Base-by-base conservation (phyloP, 208 protist genomes). In the Acanthamoeba lenticulata region DNA sequence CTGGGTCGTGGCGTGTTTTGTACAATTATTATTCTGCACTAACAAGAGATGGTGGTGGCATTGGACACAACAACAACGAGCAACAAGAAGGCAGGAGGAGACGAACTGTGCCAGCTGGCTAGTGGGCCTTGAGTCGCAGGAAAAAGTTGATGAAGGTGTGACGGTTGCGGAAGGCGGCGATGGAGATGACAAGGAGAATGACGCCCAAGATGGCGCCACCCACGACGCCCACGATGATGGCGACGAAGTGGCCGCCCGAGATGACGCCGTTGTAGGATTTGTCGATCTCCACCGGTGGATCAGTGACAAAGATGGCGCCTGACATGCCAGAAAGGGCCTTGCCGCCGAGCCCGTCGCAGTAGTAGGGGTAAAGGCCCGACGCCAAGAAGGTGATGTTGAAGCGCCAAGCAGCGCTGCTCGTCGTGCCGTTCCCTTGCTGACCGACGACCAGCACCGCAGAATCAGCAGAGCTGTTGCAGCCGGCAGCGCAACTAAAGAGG, bases 191-290 rank as follows among this genome's bases (percentile, higher is more conserved):
- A n/a, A 74, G 65, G 9, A 74, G 36, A 29, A 74, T 40, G n/a
- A 74, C 36, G n/a, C 65, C 65, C 24, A 74, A 29, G 6, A 74
- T 21, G 13, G 65, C 29, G 15, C 65, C 65, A 21, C 65, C 65
- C 4, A 74, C 65, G 11, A 74, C 65, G 36, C 65, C 65, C 65
- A 74, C 65, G 65, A 74, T 74, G 65, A 74, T 74, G 65, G 65
- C 65, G 11, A 74, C 65, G 19, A 74, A 74, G 65, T 1, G 17
- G n/a, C 65, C 65, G 9, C 65, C 65, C n/a, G 65, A 74, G 65
- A 74, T 74, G 65, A 74, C 21, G 65, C 65, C 65, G 65, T 74
- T 74, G 65, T 74, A 74, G 13, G 65, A 40, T 42, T 24, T 21
- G 38, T 74, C 65, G 65, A 74, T 9, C 65, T 13, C 36, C 29